Evolutionary conservation across 345 rosid species (phyloP).

Genomic region (Draba incana): DNA sequence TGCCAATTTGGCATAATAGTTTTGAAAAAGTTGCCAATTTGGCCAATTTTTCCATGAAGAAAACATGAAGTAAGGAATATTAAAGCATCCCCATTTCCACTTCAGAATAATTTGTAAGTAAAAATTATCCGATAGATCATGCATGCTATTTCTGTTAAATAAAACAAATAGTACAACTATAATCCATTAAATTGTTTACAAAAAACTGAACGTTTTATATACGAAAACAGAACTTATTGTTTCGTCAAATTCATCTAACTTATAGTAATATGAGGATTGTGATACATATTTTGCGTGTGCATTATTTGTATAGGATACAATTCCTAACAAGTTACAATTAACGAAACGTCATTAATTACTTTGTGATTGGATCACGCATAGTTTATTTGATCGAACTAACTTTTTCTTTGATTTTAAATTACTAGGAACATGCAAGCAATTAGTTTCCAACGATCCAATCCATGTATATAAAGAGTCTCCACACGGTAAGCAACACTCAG

Average conservation of each 20-base stretch:
- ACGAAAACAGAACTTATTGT: neutral
- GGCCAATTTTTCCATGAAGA: too few relatives aligned
- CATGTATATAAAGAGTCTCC: neutral
- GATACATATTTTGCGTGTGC: neutral
- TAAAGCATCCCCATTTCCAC: too few relatives aligned
- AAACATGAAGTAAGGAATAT: too few relatives aligned
- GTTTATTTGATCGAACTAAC: neutral
- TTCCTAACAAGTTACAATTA: neutral
- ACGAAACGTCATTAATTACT: neutral
- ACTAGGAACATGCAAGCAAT: slow-evolving; percentile 13
- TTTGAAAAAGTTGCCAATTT: too few relatives aligned
- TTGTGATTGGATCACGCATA: neutral
- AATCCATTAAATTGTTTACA: neutral
- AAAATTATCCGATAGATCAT: too few relatives aligned
- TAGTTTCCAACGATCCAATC: neutral
- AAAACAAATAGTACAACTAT: neutral
- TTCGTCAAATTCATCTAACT: neutral
- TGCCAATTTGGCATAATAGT: too few relatives aligned
- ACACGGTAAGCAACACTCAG: slow-evolving; percentile 13
- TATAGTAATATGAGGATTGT: neutral
- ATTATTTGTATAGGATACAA: neutral
- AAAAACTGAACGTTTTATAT: neutral
- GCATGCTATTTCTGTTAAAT: neutral
- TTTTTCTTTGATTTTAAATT: neutral
- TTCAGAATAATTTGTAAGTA: too few relatives aligned